A percentile compares a stretch with the other conserved stretches of the same genome.
Conservation (phyloP, 345 rosid genomes). For the Gossypium herbaceum region DNA sequence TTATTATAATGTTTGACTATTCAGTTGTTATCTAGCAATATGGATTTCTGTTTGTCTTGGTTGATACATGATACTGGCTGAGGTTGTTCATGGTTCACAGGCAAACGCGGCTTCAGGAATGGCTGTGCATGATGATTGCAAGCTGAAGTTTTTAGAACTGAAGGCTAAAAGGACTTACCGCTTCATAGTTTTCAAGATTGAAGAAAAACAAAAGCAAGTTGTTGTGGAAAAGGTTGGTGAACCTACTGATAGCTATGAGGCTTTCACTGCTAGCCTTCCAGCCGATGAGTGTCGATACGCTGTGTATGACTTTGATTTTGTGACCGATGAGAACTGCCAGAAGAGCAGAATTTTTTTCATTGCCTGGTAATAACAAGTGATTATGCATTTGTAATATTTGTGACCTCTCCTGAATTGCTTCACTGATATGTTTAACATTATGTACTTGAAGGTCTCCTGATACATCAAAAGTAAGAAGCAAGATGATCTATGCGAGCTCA, state of each 20-base stretch:
- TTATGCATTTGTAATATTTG: neutral
- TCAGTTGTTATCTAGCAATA: neutral
- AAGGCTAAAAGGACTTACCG: constrained; percentile 64
- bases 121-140: constrained; percentile 76
- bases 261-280: constrained; percentile 54
- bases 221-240: constrained; percentile 63
- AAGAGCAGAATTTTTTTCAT: constrained; percentile 64
- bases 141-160: constrained; percentile 58
- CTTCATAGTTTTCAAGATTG: constrained; percentile 59
- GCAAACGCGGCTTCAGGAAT: constrained; percentile 68
- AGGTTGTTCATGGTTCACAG: constrained; percentile 21
- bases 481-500: constrained; percentile 74
- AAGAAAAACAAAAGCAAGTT: constrained; percentile 66
- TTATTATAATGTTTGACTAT: neutral
- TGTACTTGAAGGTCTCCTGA: constrained; percentile 54
- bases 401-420: neutral
- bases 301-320: constrained; percentile 59
- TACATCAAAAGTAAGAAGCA: constrained; percentile 54
- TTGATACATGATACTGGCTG: constrained; percentile 1
- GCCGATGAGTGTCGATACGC: constrained; percentile 70
- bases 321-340: constrained; percentile 62
- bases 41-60: neutral
- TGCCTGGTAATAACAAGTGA: constrained; percentile 43
- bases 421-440: neutral
- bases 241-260: constrained; percentile 51